Evolutionary conservation across 1,284 basidiomycete genomes (phyloP), one percentile per base, ranked within the genome.

Genomic region (Cutaneotrichosporon dermatis): DNA sequence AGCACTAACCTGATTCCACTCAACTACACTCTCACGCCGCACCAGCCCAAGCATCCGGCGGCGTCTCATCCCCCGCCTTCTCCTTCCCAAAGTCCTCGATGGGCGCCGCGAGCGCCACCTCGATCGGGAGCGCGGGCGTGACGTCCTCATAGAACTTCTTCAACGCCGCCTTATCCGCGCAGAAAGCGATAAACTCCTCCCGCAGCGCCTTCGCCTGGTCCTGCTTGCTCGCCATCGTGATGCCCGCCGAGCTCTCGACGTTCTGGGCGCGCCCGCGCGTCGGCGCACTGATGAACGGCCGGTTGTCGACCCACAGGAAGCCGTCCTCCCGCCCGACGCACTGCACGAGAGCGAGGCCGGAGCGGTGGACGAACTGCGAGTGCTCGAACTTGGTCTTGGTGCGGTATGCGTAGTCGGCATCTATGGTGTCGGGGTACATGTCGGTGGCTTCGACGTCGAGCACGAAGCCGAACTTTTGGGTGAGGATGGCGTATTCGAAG

Each of bases 401-500:
- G 13, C 92, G 86, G 73, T 96, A 96, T 6, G 88, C 89, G 76
- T 96, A 96, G 45, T 87, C 82, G n/a, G 92, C 88, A 63, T 92
- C 88, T 58, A 94, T 82, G 36, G 85, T 81, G 46, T 87, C 83
- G 4, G 90, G 87, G 71, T 92, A 92, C 59, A 88, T 77, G 36
- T 83, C 82, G 6, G 82, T 83, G 0, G 88, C 87, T 78, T 95
- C 92, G 49, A 93, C 86, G 66, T 95, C 92, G 58, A 96, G 79
- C 59, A 93, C 86, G 76, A 92, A 94, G 12, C 85, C 86, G 68
- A 90, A 89, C 59, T 73, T 75, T 56, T 83, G 83, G 36, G 82
- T 83, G 41, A 94, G 81, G 12, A 94, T 81, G 2, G 86, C 85
- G 66, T 88, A 88, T 71, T 94, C 91, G 65, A 92, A 92, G 73